phyloP scores from a whole-genome alignment of 306 rosid genomes.

The Acmispon strigosus region DNA sequence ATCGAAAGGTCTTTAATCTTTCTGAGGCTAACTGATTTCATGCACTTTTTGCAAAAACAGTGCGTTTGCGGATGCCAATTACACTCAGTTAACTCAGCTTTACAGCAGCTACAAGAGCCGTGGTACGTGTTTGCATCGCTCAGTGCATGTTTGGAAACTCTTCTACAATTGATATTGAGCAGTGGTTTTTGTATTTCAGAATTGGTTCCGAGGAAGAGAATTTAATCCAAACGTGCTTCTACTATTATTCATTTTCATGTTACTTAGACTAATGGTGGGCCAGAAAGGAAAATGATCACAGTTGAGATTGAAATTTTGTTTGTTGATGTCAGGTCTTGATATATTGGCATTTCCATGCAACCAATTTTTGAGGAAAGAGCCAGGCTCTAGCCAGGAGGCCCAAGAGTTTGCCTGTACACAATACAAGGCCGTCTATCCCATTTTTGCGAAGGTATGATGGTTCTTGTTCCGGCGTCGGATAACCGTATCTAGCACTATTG shows the following conservation, averaged over 20 bases:
- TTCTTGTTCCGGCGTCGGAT: too few species aligned
- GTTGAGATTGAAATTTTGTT: neutral
- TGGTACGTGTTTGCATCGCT: slow-evolving; percentile 32
- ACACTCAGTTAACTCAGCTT: slow-evolving; percentile 77
- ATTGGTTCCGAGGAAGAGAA: too few species aligned
- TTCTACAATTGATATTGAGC: too few species aligned
- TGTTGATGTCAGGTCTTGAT: slow-evolving; percentile 55
- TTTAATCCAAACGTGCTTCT: too few species aligned
- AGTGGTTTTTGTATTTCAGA: too few species aligned
- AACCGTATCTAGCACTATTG: too few species aligned
- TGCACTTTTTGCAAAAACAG: slow-evolving; percentile 26
- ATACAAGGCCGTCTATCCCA: slow-evolving; percentile 86
- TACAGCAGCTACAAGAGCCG: slow-evolving; percentile 53
- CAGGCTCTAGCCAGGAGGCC: slow-evolving; percentile 71
- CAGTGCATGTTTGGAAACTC: too few species aligned
- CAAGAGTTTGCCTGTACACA: slow-evolving; percentile 67
- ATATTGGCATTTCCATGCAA: slow-evolving; percentile 97
- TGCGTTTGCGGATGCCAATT: slow-evolving; percentile 68
- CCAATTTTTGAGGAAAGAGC: slow-evolving; percentile 84
- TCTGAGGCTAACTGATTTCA: slow-evolving; percentile 10
- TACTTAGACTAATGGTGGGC: slow-evolving; percentile 1
- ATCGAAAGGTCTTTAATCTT: too few species aligned
- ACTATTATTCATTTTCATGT: too few species aligned
- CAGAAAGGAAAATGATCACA: neutral
- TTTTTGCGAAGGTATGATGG: slow-evolving; percentile 82